Conservation (phyloP, 495 filamentous ascomycete species). For the Podospora pseudocomata region DNA sequence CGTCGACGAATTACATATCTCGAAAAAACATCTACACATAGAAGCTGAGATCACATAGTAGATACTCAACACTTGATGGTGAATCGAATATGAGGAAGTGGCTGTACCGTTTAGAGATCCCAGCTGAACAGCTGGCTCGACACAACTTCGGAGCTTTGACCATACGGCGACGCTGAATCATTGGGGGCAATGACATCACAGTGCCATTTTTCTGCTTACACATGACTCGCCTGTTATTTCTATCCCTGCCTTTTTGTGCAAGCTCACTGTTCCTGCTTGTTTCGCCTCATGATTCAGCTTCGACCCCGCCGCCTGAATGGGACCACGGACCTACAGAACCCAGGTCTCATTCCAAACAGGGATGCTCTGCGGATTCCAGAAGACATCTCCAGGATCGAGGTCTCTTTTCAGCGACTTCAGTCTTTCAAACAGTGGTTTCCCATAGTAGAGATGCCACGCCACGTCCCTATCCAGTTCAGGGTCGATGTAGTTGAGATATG, state of each 20-base stretch:
- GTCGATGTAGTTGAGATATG: constrained; percentile 21
- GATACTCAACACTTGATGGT: no score
- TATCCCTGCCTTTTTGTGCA: not conserved
- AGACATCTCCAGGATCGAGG: constrained; percentile 16
- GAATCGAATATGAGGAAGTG: no score
- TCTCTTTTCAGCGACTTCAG: constrained; percentile 11
- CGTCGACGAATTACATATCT: no score
- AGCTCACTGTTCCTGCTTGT: not conserved
- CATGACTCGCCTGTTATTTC: no score
- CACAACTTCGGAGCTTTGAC: not conserved
- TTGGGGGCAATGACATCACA: not conserved
- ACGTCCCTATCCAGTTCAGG: constrained; percentile 11
- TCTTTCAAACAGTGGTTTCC: constrained; percentile 9
- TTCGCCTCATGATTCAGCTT: not conserved
- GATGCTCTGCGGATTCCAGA: constrained; percentile 21
- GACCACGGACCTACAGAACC: not conserved
- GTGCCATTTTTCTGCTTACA: not conserved
- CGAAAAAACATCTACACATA: no score
- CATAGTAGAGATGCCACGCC: constrained; percentile 18
- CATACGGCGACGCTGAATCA: not conserved
- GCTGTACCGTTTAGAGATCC: no score
- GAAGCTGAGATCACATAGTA: no score
- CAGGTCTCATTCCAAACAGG: not conserved
- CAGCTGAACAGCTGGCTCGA: not conserved
- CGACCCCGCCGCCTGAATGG: not conserved